Evolutionary conservation across 2,329 filamentous ascomycete species (phyloP), one percentile per base, ranked within the genome.

Genomic region (Colletotrichum neosansevieriae): DNA sequence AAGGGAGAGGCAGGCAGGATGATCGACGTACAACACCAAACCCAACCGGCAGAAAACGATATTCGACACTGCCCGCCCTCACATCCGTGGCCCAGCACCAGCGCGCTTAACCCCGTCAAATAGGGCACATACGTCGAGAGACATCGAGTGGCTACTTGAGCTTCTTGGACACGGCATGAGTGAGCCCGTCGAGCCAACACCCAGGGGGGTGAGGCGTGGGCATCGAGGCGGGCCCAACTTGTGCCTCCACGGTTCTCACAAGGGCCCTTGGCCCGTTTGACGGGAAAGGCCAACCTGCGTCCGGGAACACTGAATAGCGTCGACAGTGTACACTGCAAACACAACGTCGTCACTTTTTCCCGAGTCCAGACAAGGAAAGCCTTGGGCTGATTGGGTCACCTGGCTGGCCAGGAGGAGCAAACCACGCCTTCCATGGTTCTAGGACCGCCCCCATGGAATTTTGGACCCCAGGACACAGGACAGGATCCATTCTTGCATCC

Each of bases 31-130:
- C 65, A 59, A 51, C 58, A 62, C 40, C 53, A 59, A 29, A 60
- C 65, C 65, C 61, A 68, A 65, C 65, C 65, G 61, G 65, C 65
- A 68, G 65, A 68, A 67, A 65, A 40, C 53, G 59, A 68, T 65
- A 68, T 68, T 68, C 54, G 60, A 59, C 47, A 59, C 40, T 65
- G 60, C 65, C 61, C 65, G 61, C 65, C 65, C 61, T 65, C 59
- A 54, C 29, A 36, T 32, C 65, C 61, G 65, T 68, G 65, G 61
- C 65, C 29, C 54, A 60, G 54, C 54, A 47, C 65, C 65, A 59
- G 42, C 54, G 54, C 61, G 65, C 65, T 59, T 65, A 68, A 47
- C 65, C 61, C 54, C 54, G 65, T 54, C 65, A 61, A 49, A 59
- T 68, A 68, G 65, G 65, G 65, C 65, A 59, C 61, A 68, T 59